Percentiles rank a stretch among this genome's conserved stretches.
Conservation (phyloP, 2,329 filamentous ascomycete genomes). For the Sporothrix pallida region DNA sequence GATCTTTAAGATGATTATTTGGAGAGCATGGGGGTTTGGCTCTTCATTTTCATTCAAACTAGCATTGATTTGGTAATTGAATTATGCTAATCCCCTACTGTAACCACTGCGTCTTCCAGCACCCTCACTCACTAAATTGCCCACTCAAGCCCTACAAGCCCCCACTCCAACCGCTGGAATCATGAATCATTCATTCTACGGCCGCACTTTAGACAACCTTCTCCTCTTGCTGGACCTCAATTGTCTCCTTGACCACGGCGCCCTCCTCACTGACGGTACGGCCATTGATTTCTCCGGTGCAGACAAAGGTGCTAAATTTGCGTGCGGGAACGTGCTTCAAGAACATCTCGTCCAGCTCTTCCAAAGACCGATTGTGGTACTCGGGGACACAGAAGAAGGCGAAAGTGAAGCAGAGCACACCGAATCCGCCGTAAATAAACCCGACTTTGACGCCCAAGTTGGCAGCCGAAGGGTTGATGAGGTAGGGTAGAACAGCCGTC, state of each 20-base stretch:
- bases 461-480: not conserved
- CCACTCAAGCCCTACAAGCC: no score
- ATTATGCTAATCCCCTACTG: no score
- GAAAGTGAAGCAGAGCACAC: not conserved
- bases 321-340: conserved; percentile 42
- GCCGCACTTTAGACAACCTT: not conserved
- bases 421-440: not conserved
- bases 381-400: conserved; percentile 21
- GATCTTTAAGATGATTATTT: no score
- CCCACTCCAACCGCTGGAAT: not conserved
- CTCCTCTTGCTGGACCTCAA: not conserved
- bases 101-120: no score
- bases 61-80: no score
- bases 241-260: not conserved
- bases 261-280: not conserved
- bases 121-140: no score
- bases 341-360: conserved; percentile 30
- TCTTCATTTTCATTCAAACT: no score
- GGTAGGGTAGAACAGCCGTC: not conserved
- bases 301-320: conserved; percentile 30
- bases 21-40: no score
- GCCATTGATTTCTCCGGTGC: not conserved
- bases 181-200: not conserved
- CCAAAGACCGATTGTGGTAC: conserved; percentile 27
- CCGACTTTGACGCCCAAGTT: not conserved